Conservation (phyloP, 495 filamentous ascomycete genomes). For the Neurospora tetraspora region DNA sequence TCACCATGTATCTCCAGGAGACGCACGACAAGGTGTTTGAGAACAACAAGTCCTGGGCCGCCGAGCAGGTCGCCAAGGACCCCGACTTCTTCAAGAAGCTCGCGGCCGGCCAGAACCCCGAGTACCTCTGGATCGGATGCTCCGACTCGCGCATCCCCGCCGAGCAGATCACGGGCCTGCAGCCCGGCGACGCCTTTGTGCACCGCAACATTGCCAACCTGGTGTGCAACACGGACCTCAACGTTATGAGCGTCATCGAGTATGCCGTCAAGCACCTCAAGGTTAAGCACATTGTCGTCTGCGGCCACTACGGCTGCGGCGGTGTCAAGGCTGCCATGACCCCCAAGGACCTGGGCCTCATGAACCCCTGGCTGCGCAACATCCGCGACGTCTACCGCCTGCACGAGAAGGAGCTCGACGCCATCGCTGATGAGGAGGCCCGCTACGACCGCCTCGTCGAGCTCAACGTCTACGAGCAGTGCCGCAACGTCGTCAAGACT, state of each 20-base stretch:
- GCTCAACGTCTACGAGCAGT: constrained; percentile 50
- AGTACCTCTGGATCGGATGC: constrained; percentile 58
- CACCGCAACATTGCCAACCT: constrained; percentile 59
- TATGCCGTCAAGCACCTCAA: constrained; percentile 50
- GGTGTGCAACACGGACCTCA: constrained; percentile 47
- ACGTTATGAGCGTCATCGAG: constrained; percentile 52
- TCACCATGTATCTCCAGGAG: constrained; percentile 33
- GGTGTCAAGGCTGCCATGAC: constrained; percentile 54
- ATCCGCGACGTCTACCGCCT: constrained; percentile 50
- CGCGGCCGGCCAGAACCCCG: constrained; percentile 42
- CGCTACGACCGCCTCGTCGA: constrained; percentile 49
- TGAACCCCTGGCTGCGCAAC: constrained; percentile 54
- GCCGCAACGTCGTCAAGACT: constrained; percentile 49
- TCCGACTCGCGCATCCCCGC: constrained; percentile 54
- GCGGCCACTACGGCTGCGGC: constrained; percentile 56
- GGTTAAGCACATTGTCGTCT: constrained; percentile 56
- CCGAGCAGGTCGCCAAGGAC: constrained; percentile 36
- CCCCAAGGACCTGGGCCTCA: constrained; percentile 44
- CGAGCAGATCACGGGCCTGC: constrained; percentile 48
- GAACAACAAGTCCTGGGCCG: constrained; percentile 45
- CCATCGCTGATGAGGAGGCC: constrained; percentile 32
- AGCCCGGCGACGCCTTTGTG: constrained; percentile 50
- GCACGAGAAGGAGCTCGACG: constrained; percentile 46
- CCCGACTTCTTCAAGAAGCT: constrained; percentile 48
- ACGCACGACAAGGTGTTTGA: constrained; percentile 45